Evolutionary conservation across 352 stramenopile genomes (phyloP), one percentile per base, ranked within the genome.

Genomic region (Thraustotheca clavata): DNA sequence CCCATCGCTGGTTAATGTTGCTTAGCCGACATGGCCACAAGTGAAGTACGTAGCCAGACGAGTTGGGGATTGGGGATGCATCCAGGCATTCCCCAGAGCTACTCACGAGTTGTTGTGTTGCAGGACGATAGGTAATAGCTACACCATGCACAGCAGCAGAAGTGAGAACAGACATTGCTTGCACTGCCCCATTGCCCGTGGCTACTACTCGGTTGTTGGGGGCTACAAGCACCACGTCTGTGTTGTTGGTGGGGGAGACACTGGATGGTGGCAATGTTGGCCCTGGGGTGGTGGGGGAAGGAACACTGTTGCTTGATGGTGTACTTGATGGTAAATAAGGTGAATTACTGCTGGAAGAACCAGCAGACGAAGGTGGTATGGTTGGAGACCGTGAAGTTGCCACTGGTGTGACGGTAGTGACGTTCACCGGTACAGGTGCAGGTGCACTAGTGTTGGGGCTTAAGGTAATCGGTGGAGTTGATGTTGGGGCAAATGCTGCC

Each of bases 1-100:
- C 2, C 43, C 43, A 52, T 14, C 43, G 43, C 43, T 52, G 43
- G 43, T 52, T 52, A 31, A 52, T 9, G 7, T 52, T 52, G 43
- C 43, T 52, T 2, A 52, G 43, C 24, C 43, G 43, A 31, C 43
- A 52, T 18, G 43, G 43, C 43, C 43, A 52, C 11, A 31, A 35
- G 11, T 24, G 43, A 24, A 52, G 43, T 2, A 52, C 9, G 43
- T 35, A 52, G 9, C 43, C 43, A 18, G 2, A 3, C 24, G n/a
- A 27, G 4, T 47, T 24, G 39, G 11, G 24, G 9, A 52, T 14
- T 11, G 43, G 43, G 24, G 43, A 52, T 11, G 43, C 43, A 2
- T 9, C n/a, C 24, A 52, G 11, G 43, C 43, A 52, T 31, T 52
- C 43, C 24, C 43, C 43, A 2, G 7, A 14, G 2, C 16, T 43